Evolutionary conservation across 129 eudicot genomes (phyloP), one percentile per base, ranked within the genome.

Genomic region (Solidago caesia): DNA sequence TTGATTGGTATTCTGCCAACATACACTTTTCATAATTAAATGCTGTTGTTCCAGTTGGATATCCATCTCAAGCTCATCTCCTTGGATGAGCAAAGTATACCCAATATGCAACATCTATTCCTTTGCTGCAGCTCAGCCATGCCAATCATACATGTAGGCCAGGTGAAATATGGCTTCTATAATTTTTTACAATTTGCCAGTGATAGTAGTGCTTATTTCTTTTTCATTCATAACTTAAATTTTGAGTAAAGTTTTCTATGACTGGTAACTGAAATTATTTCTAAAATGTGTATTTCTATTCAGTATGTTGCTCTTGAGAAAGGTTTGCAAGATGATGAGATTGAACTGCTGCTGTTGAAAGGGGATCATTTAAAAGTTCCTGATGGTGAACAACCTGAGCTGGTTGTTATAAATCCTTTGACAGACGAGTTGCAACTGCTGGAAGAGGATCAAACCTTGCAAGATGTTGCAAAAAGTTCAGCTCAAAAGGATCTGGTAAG

Each of bases 251-350:
- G 21, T 12, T 41, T 72, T 26, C 74, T 44, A 4, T n/a, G 27
- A 57, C 67, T 44, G 27, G 70, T 59, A 67, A 21, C 53, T 77
- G 45, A 67, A 58, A 59, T 66, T 16, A 57, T 75, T 71, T 46
- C 58, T 42, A 25, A 56, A 67, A 33, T 44, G 25, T 78, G 65
- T 70, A 44, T 68, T 80, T 67, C 26, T 70, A 33, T 73, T 81
- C 89, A 93, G 97, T 78, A 81, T 80, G 81, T 86, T 70, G 87
- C 96, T 45, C 26, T 58, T 59, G 83, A 84, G 76, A 88, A 80
- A 46, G 79, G 85, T 46, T 63, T 72, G 42, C 70, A 75, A 65
- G 85, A 80, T 26, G 82, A 81, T 46, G 89, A 90, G 76, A 67
- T 92, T 58, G 91, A 88, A 67, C 68, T 93, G 44, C 67, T 88